Base-by-base conservation (phyloP, 2,329 filamentous ascomycete genomes). In the Chrysoporthe austroafricana region DNA sequence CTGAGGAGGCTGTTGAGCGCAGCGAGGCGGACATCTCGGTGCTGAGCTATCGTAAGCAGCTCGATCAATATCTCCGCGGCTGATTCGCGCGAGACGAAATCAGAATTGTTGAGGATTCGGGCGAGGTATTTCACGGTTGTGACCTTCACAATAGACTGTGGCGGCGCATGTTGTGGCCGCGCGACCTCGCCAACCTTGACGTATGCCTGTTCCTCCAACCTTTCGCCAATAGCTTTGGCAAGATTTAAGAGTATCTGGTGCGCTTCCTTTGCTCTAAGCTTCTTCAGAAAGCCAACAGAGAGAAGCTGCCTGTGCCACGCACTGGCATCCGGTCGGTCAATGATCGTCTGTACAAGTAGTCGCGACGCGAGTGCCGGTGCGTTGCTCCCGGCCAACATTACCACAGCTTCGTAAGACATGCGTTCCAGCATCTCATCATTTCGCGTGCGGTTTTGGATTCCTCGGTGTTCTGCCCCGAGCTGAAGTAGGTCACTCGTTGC, bases 61-160 rank as follows among this genome's bases (percentile, higher is more conserved):
- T 64, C 62, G 18, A 67, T 32, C 36, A 67, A 11, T 1, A 67
- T 46, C 42, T 64, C 66, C 18, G 46, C 62, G 14, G 66, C 62
- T 5, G 66, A 50, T 8, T 64, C 62, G 36, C 54, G 42, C 14
- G 66, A 64, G 36, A 67, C 42, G 26, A 64, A 67, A 11, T 61
- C 56, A 11, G 66, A 62, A 1, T 67, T 56, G 54, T 67, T 64
- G 39, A 67, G 66, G 13, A 67, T 62, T 46, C 64, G 66, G 34
- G 66, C 66, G 6, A 67, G 62, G 39, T 67, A 67, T 43, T 67
- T 67, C 44, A 67, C 66, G 16, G 66, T 67, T 14, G 66, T 67
- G 21, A 67, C 62, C 62, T 67, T 67, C 16, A 67, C 66, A n/a
- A 59, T 48, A 18, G 66, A 59, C 46, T 60, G 39, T 2, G 62